Percentiles rank a stretch among this genome's conserved stretches.
Evolutionary conservation across 163 green algal genomes (phyloP).

Genomic region (Chlorella variabilis): DNA sequence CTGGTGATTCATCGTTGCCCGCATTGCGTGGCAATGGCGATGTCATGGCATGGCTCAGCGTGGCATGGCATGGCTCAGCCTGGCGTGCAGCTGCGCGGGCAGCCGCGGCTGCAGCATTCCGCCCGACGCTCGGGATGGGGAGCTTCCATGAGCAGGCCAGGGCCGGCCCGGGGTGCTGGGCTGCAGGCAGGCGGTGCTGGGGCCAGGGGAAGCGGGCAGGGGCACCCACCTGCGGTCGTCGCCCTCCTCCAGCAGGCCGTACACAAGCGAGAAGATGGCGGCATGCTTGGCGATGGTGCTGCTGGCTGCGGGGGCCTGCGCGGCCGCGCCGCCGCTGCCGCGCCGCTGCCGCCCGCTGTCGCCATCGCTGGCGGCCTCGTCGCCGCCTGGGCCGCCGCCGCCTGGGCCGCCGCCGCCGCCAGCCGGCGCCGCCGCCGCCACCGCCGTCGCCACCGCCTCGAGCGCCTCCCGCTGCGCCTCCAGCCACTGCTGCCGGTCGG

Average conservation of each 20-base stretch:
- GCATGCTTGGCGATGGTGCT: constrained; percentile 24
- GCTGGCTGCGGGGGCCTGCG: background rate
- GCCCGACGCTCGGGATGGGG: too few relatives aligned
- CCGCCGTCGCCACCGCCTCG: constrained; percentile 6
- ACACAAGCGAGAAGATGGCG: constrained; percentile 42
- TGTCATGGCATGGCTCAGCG: too few relatives aligned
- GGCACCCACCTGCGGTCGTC: constrained; percentile 31
- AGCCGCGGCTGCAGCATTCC: too few relatives aligned
- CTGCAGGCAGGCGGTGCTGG: too few relatives aligned
- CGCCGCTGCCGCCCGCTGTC: background rate
- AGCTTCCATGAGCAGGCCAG: too few relatives aligned
- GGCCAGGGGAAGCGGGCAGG: too few relatives aligned
- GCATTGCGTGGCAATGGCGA: too few relatives aligned
- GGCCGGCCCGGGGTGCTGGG: too few relatives aligned
- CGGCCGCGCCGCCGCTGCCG: background rate
- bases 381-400: too few relatives aligned
- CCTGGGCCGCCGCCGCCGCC: background rate
- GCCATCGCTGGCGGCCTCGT: background rate
- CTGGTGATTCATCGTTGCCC: too few relatives aligned
- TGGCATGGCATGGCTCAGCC: too few relatives aligned
- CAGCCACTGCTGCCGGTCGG: constrained; percentile 22
- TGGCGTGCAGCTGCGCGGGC: too few relatives aligned
- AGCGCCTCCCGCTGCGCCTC: constrained; percentile 5
- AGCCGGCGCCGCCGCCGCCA: background rate
- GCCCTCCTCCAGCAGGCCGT: constrained; percentile 27